A percentile compares a stretch with the other conserved stretches of the same genome.
Conservation (phyloP, 495 filamentous ascomycete genomes). For the Lasiosphaeris hirsuta region DNA sequence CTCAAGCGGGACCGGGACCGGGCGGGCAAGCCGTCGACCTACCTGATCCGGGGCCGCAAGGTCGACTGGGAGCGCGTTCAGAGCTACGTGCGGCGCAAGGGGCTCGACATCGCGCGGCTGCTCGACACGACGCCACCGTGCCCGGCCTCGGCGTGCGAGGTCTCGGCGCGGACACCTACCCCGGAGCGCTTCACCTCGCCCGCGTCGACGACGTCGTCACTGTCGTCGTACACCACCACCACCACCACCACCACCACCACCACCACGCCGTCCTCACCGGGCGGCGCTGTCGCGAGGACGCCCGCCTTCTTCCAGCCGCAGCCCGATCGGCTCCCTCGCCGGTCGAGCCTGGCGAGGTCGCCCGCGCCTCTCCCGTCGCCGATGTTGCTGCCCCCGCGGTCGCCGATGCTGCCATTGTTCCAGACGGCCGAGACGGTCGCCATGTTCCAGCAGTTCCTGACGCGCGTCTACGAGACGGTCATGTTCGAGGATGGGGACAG, state of each 20-base stretch:
- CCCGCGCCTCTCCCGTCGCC: neutral
- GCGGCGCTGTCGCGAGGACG: neutral
- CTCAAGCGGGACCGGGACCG: slow-evolving; percentile 26
- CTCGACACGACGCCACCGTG: slow-evolving; percentile 7
- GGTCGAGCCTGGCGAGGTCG: neutral
- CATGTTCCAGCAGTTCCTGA: slow-evolving; percentile 14
- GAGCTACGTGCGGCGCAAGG: slow-evolving; percentile 30
- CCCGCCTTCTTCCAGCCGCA: neutral
- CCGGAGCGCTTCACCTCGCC: slow-evolving; percentile 11
- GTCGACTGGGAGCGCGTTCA: slow-evolving; percentile 28
- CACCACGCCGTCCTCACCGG: neutral
- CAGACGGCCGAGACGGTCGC: neutral
- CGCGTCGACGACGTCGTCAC: neutral
- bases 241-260: too few species aligned
- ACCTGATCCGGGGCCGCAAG: slow-evolving; percentile 27
- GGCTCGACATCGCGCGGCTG: slow-evolving; percentile 18
- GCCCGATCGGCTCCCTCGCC: neutral
- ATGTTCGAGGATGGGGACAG: slow-evolving; percentile 24
- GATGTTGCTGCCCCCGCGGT: neutral
- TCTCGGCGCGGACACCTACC: slow-evolving; percentile 20
- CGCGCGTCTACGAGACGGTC: slow-evolving; percentile 13
- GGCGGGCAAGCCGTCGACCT: slow-evolving; percentile 24
- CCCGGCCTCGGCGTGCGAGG: slow-evolving; percentile 11
- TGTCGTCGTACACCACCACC: neutral
- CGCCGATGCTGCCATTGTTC: neutral